Conservation (phyloP, 352 stramenopile genomes). For the Blastocystis hominis region DNA sequence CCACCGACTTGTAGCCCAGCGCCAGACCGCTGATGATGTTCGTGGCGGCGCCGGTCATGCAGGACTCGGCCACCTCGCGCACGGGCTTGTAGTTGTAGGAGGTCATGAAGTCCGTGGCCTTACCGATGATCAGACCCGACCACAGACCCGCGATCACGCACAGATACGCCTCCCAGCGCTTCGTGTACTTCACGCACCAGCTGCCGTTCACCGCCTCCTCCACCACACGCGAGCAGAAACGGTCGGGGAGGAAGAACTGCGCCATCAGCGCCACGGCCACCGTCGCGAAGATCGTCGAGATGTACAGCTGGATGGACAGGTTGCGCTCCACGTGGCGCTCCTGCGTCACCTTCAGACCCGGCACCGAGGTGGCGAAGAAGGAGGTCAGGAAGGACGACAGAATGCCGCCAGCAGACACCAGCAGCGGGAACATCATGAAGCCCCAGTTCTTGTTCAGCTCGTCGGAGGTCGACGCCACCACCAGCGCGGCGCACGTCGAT, state of each 20-base stretch:
- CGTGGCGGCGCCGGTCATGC: slow-evolving; percentile 91
- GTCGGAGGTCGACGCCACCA: slow-evolving; percentile 82
- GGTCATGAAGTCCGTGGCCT: slow-evolving; percentile 98
- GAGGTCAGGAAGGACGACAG: slow-evolving; percentile 86
- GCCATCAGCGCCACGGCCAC: slow-evolving; percentile 66
- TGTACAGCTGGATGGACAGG: slow-evolving; percentile 94
- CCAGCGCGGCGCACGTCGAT: slow-evolving; percentile 89
- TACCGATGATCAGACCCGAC: slow-evolving; percentile 90
- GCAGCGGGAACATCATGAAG: slow-evolving; percentile 87
- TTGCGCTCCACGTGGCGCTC: slow-evolving; percentile 88
- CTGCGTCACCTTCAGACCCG: slow-evolving; percentile 72
- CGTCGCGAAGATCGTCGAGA: slow-evolving; percentile 88
- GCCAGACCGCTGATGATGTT: slow-evolving; percentile 99
- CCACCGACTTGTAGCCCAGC: slow-evolving; percentile 96
- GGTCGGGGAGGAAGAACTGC: slow-evolving; percentile 77
- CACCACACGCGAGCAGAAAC: slow-evolving; percentile 52
- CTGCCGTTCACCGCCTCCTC: neutral
- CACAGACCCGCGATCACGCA: slow-evolving; percentile 87
- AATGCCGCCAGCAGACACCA: slow-evolving; percentile 88
- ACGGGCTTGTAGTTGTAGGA: slow-evolving; percentile 89
- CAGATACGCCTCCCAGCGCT: slow-evolving; percentile 74
- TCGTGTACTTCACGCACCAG: slow-evolving; percentile 73
- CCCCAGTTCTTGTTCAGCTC: slow-evolving; percentile 81
- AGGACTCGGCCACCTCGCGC: slow-evolving; percentile 85
- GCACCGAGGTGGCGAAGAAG: slow-evolving; percentile 93